phyloP scores from a whole-genome alignment of 2,329 filamentous ascomycete species.

The Sporothrix variecibatus region DNA sequence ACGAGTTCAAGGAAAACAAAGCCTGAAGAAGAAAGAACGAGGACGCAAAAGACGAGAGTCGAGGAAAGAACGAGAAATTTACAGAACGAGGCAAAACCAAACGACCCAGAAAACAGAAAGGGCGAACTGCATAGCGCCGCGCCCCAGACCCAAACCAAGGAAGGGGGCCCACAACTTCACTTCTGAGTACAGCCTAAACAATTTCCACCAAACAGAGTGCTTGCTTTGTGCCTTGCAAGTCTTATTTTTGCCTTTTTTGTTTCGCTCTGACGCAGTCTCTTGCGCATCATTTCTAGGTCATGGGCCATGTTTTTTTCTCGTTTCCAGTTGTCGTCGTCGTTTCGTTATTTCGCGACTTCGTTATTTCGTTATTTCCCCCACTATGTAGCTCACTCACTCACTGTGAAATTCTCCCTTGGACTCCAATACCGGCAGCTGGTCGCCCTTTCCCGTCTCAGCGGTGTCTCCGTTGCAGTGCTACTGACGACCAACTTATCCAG shows the following conservation, averaged over 20 bases:
- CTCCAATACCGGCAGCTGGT: not conserved
- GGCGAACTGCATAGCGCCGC: constrained; percentile 14
- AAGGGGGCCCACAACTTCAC: not conserved
- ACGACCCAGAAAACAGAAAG: constrained; percentile 6
- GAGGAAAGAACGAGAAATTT: not conserved
- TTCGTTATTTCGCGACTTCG: not conserved
- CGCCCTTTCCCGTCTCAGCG: constrained; percentile 8
- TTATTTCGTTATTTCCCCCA: not conserved
- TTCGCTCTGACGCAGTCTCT: not conserved
- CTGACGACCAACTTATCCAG: not conserved
- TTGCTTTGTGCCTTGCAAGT: not conserved
- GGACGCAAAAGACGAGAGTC: not conserved
- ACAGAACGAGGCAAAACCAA: not conserved
- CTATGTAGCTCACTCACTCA: not conserved
- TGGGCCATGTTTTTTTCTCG: not conserved
- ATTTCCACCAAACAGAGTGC: constrained; percentile 21
- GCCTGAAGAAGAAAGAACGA: constrained; percentile 6
- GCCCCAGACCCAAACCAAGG: not conserved
- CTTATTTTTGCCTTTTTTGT: not conserved
- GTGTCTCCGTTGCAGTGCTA: constrained; percentile 17
- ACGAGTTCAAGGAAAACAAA: not conserved
- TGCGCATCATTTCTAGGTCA: not conserved
- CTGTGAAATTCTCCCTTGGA: not conserved
- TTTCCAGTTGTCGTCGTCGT: not conserved
- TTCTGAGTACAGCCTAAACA: not conserved